Conservation (phyloP, 2,329 filamentous ascomycete species). For the Talaromyces marneffei region DNA sequence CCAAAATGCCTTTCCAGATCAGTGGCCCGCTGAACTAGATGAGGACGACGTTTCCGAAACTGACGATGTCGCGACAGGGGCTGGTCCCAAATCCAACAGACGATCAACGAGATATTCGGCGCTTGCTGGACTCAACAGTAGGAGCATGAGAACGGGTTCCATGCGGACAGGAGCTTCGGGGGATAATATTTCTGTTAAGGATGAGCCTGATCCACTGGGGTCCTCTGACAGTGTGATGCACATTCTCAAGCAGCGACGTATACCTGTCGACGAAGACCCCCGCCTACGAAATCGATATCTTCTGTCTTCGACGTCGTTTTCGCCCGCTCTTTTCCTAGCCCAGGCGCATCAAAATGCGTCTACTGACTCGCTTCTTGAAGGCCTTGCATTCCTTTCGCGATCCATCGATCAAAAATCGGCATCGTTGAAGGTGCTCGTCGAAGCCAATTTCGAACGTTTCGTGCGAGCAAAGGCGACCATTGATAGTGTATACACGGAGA, state of each 20-base stretch:
- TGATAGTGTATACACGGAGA: constrained; percentile 97
- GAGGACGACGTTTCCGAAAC: constrained; percentile 62
- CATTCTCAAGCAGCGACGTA: constrained; percentile 66
- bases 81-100: constrained; percentile 33
- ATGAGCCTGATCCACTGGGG: constrained; percentile 91
- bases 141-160: constrained; percentile 61
- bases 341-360: constrained; percentile 84
- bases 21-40: constrained; percentile 82
- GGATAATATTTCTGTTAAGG: constrained; percentile 76
- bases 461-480: constrained; percentile 96
- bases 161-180: constrained; percentile 59
- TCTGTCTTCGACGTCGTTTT: constrained; percentile 92
- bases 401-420: constrained; percentile 98
- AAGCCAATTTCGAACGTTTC: constrained; percentile 97
- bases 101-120: constrained; percentile 73
- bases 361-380: constrained; percentile 71
- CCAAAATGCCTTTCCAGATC: constrained; percentile 66
- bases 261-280: constrained; percentile 78
- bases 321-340: constrained; percentile 82
- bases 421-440: constrained; percentile 89
- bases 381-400: constrained; percentile 76
- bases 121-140: constrained; percentile 68
- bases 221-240: constrained; percentile 78
- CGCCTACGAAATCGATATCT: constrained; percentile 84
- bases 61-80: constrained; percentile 30